Evolutionary conservation across 495 filamentous ascomycete species (phyloP), one percentile per base, ranked within the genome.

Genomic region (Margaritispora aquatica): DNA sequence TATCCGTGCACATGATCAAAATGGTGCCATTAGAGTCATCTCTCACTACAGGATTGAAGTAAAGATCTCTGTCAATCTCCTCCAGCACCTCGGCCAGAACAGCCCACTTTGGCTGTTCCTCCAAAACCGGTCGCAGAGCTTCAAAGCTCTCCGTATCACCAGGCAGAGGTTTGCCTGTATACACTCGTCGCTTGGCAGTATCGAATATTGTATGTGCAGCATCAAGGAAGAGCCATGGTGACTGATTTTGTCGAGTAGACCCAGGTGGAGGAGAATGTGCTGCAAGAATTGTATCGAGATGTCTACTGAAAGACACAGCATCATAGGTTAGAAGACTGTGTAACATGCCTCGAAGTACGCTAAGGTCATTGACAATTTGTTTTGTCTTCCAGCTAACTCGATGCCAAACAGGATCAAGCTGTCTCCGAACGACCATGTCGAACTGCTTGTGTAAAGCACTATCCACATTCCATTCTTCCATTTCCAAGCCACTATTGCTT

Each of bases 391-490:
- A 96, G 70, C 88, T 96, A 38, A 96, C 89, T 55, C 95, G 82
- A 73, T 98, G 94, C 94, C 94, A 98, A 57, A 97, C 91, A 5
- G 93, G 91, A 68, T 97, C 92, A 15, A 98, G 75, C 71, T 98
- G 94, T 65, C 93, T 84, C 51, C 92, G 76, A 51, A 98, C 84
- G 58, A 92, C 84, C 31, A 89, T 77, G 70, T 97, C 95, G 69
- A 98, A 98, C 63, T 87, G 93, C 69, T 86, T 88, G 60, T 97
- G 89, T 56, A 98, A 73, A 22, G 94, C 95, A 69, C 90, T 96
- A 69, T 98, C 95, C 20, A 96, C 75, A 56, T 90, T 97, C 94
- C 94, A 98, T 63, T 97, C 92, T 59, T 93, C 93, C 88, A 97
- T 89, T 62, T 98, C 95, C 5, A 98, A 74, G 0, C 92, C 91